Evolutionary conservation across 106 monocot species (phyloP).

Genomic region (Phalaenopsis aphrodite): DNA sequence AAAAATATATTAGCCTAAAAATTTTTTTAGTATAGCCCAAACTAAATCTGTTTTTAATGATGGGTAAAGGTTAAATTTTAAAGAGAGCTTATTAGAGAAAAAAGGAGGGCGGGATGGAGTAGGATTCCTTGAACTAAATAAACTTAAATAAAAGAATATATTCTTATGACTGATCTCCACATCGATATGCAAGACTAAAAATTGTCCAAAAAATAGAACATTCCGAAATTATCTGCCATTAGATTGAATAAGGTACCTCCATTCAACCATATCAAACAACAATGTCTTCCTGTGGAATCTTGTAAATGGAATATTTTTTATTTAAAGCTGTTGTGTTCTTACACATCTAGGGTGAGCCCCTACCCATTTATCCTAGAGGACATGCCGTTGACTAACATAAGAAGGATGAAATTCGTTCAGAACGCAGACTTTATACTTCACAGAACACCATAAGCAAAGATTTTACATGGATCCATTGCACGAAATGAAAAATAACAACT

Average conservation of each 20-base stretch:
- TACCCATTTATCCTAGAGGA: too few relatives aligned
- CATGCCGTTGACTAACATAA: background rate
- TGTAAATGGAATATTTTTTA: background rate
- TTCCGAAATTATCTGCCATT: background rate
- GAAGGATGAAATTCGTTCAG: background rate
- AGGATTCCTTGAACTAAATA: background rate
- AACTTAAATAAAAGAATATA: background rate
- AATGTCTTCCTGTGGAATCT: background rate
- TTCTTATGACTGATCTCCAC: too few relatives aligned
- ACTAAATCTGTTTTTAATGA: too few relatives aligned
- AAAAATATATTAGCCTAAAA: too few relatives aligned
- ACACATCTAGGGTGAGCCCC: too few relatives aligned
- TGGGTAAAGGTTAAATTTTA: too few relatives aligned
- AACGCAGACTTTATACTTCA: background rate
- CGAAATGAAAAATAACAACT: background rate
- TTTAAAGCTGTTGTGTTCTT: too few relatives aligned
- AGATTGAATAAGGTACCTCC: background rate
- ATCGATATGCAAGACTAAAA: background rate
- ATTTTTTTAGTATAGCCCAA: too few relatives aligned
- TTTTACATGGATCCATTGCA: background rate
- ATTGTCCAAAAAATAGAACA: background rate
- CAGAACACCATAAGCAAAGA: background rate
- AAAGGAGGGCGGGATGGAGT: background rate
- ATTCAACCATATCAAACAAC: background rate
- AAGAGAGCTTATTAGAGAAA: too few relatives aligned